Conservation (phyloP, 345 rosid species). For the Turritis glabra region DNA sequence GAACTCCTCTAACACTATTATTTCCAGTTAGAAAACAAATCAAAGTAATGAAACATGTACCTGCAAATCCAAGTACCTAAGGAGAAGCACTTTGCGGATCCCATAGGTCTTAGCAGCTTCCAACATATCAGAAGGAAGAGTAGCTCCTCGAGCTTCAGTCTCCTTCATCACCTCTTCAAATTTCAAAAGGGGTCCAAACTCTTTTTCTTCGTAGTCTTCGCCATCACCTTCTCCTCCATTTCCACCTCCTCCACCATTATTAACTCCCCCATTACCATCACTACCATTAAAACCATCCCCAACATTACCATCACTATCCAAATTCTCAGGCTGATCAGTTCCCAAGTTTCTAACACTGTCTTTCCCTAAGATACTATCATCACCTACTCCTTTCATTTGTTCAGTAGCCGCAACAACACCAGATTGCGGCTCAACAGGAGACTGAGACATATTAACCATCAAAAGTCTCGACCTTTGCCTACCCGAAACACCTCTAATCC, state of each 20-base stretch:
- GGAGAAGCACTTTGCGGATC: slow-evolving; percentile 64
- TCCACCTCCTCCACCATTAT: slow-evolving; percentile 45
- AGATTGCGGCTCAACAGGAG: slow-evolving; percentile 42
- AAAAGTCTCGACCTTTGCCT: slow-evolving; percentile 44
- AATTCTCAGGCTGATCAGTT: slow-evolving; percentile 23
- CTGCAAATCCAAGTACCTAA: slow-evolving; percentile 81
- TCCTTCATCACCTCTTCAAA: slow-evolving; percentile 76
- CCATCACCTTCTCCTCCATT: slow-evolving; percentile 45
- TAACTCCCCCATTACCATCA: slow-evolving; percentile 44
- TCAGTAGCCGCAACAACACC: slow-evolving; percentile 17
- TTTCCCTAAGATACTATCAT: slow-evolving; percentile 22
- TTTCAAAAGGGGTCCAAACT: slow-evolving; percentile 77
- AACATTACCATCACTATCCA: slow-evolving; percentile 34
- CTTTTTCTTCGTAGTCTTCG: slow-evolving; percentile 61
- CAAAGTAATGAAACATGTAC: slow-evolving; percentile 6
- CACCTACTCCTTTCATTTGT: slow-evolving; percentile 25
- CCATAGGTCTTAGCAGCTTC: slow-evolving; percentile 79
- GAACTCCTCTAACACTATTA: not conserved
- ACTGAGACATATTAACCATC: slow-evolving; percentile 46
- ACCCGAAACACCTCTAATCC: slow-evolving; percentile 23
- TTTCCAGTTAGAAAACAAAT: not conserved
- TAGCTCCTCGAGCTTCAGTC: slow-evolving; percentile 65
- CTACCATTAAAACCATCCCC: slow-evolving; percentile 42
- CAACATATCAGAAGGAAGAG: slow-evolving; percentile 78
- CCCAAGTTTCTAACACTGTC: slow-evolving; percentile 34